Base-by-base conservation (phyloP, 164 flowering plant genomes). In the Vitis rotundifolia region DNA sequence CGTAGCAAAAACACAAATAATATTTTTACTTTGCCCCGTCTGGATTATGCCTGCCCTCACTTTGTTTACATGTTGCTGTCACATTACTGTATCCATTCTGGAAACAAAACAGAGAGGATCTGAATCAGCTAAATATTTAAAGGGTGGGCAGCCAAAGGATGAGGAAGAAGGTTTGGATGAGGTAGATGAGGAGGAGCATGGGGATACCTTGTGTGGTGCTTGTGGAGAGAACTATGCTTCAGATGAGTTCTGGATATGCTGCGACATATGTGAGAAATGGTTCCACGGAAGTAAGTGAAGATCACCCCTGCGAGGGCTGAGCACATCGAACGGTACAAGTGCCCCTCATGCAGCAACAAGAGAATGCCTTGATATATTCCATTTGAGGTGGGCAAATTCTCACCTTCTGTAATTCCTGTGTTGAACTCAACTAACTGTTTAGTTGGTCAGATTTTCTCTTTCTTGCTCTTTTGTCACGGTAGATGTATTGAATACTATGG, bases 171-270 rank as follows among this genome's bases (percentile, higher is more conserved):
- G 79, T 51, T 58, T 73, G 60, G 92, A 85, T 0, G 94, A 85
- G 55, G 92, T 89, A 59, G 91, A 91, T 0, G 92, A 68, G 16
- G 75, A 90, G 3, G 91, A 91, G 73, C 90, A 90, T 54, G 95
- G 93, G 9, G 97, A 90, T 28, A 86, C 95, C 49, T 63, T 90
- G 48, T 93, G 97, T 63, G 98, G 97, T 29, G 94, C 92, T 14
- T 91, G 97, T 77, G 98, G 97, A 8, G 89, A 88, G 72, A 86
- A 86, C 81, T 89, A 93, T 78, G 88, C 86, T 12, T 68, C 91
- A 0, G 95, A 90, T 77, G 97, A 91, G 76, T 93, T 93, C 85
- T 93, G 95, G 97, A 91, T 93, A 53, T 91, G 92, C 80, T 93
- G 98, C 44, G 97, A 93, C 75, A 74, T 86, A 11, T 93, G 98